A percentile compares a stretch with the other conserved stretches of the same genome.
Conservation (phyloP, 2,329 filamentous ascomycete species). For the Botrytis cinerea region DNA sequence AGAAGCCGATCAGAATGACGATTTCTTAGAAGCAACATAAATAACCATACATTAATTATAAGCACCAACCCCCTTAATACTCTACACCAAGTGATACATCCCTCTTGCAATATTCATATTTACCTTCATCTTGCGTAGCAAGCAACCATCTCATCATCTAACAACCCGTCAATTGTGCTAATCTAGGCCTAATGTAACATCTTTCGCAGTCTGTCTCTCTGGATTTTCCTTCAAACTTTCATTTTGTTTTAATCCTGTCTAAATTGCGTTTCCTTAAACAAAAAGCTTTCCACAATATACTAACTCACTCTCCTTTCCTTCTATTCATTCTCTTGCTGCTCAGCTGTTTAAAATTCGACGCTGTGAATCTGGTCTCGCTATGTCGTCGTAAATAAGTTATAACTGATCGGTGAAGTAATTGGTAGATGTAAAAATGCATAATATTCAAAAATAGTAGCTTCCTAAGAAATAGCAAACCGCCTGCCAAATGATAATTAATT, state of each 20-base stretch:
- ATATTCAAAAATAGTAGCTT: background rate
- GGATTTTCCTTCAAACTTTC: too few species aligned
- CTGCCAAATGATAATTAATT: background rate
- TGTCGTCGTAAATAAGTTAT: fast-evolving
- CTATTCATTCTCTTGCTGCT: background rate
- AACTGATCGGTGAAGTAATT: background rate
- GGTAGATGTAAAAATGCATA: background rate
- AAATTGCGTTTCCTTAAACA: background rate
- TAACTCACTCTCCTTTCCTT: background rate
- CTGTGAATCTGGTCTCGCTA: background rate
- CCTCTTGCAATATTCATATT: background rate
- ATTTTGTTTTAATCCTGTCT: background rate
- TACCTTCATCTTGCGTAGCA: background rate
- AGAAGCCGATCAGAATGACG: fast-evolving
- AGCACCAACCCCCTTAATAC: background rate
- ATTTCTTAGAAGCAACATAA: background rate
- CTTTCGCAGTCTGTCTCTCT: background rate
- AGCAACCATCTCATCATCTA: background rate
- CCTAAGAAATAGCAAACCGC: background rate
- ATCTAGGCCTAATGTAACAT: background rate
- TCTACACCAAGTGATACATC: background rate
- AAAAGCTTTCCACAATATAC: background rate
- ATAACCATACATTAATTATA: background rate
- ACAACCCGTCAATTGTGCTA: background rate
- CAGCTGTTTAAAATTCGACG: background rate